Percentiles rank a stretch among this genome's conserved stretches.
phyloP scores from a whole-genome alignment of 106 monocot genomes.

The Alisma plantagoaquatica region DNA sequence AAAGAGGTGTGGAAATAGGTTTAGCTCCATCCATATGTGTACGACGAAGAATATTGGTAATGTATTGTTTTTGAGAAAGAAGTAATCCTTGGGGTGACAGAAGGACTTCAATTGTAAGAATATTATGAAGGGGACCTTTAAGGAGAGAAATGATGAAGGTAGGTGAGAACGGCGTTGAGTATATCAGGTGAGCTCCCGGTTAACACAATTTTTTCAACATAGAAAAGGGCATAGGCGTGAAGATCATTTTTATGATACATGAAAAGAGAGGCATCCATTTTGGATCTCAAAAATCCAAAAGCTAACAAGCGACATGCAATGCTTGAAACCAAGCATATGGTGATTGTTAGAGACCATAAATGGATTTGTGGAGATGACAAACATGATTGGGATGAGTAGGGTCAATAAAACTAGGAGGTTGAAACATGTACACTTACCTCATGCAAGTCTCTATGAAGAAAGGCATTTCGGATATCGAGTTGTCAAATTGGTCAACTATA shows the following conservation, averaged over 20 bases:
- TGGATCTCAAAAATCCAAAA: not conserved
- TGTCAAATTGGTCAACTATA: not conserved
- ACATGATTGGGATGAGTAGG: not conserved
- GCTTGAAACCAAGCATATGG: conserved; percentile 1
- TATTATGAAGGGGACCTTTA: not conserved
- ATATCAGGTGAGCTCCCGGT: not conserved
- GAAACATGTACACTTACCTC: not conserved
- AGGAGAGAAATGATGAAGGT: not conserved
- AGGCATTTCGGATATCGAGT: not conserved
- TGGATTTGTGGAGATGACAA: not conserved
- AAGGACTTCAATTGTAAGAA: conserved; percentile 1
- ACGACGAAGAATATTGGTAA: not conserved
- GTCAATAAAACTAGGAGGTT: not conserved
- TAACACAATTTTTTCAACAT: conserved; percentile 4
- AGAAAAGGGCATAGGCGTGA: not conserved
- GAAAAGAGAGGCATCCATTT: not conserved
- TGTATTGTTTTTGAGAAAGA: not conserved
- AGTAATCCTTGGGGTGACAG: not conserved
- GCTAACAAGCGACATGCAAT: not conserved
- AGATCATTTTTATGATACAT: not conserved
- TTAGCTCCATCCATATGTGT: not conserved
- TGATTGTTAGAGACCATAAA: not conserved
- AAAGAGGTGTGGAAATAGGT: not conserved
- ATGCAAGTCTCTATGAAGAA: not conserved
- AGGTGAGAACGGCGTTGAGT: not conserved